Evolutionary conservation across 345 rosid species (phyloP).

Genomic region (Camelina laxa): DNA sequence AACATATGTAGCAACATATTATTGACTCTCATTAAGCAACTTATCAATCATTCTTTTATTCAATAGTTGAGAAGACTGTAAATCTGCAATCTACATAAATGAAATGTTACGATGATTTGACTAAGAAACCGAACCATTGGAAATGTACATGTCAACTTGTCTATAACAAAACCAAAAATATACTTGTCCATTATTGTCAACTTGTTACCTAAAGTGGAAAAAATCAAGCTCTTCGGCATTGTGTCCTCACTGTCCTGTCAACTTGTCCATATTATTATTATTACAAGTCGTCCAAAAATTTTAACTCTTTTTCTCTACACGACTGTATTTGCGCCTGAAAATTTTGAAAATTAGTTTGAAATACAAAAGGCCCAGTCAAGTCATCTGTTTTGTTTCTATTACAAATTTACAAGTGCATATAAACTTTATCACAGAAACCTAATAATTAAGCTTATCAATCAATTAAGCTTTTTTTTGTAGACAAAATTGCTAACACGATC

Average conservation of each 20-base stretch:
- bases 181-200: constrained; percentile 26
- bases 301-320: not conserved
- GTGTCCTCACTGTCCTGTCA: constrained; percentile 11
- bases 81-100: not conserved
- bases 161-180: not conserved
- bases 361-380: not conserved
- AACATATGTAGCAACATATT: not conserved
- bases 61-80: not conserved
- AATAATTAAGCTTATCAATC: constrained; percentile 35
- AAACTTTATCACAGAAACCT: not conserved
- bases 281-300: not conserved
- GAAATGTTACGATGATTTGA: constrained; percentile 25
- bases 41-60: not conserved
- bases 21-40: not conserved
- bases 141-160: constrained; percentile 26
- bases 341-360: not conserved
- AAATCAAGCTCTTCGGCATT: constrained; percentile 1
- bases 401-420: constrained; percentile 14
- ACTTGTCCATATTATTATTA: not conserved
- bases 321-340: not conserved
- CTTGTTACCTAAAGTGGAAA: constrained; percentile 38
- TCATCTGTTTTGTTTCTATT: not conserved
- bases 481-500: constrained; percentile 25
- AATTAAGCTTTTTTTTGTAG: constrained; percentile 18
- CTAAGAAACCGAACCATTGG: constrained; percentile 17